Evolutionary conservation across 2,329 filamentous ascomycete genomes (phyloP).

Genomic region (Sphaerulina musiva): DNA sequence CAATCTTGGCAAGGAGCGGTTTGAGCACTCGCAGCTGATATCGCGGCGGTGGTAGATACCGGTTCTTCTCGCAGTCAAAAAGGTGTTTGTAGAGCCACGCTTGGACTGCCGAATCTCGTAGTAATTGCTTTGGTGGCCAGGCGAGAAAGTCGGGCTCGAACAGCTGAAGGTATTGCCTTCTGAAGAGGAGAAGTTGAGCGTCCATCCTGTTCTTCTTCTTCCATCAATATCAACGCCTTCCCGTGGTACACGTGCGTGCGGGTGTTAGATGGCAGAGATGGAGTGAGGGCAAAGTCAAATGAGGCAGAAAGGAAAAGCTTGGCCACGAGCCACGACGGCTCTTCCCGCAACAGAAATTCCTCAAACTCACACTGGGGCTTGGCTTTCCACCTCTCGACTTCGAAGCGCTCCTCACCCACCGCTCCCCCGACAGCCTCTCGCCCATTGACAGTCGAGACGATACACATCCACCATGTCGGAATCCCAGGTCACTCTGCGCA

Average conservation of each 20-base stretch:
- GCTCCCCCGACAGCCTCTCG: slow-evolving; percentile 7
- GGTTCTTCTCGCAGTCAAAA: slow-evolving; percentile 54
- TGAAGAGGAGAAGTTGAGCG: slow-evolving; percentile 45
- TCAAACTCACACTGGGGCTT: background rate
- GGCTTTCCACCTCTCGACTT: background rate
- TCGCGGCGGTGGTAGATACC: slow-evolving; percentile 56
- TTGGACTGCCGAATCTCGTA: slow-evolving; percentile 60
- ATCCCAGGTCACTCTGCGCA: slow-evolving; percentile 59
- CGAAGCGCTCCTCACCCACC: slow-evolving; percentile 4
- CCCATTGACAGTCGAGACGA: slow-evolving; percentile 3
- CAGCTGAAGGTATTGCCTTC: slow-evolving; percentile 73
- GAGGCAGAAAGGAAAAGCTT: background rate
- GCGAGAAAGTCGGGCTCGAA: slow-evolving; percentile 55
- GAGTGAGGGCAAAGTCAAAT: background rate
- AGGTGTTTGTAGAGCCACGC: slow-evolving; percentile 58
- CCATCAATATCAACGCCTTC: too few relatives aligned
- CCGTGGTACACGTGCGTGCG: too few relatives aligned
- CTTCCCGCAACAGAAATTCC: background rate
- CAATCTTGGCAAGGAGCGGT: slow-evolving; percentile 61
- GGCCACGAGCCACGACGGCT: background rate
- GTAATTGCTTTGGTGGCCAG: slow-evolving; percentile 54
- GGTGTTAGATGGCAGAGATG: background rate
- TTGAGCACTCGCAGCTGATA: slow-evolving; percentile 72
- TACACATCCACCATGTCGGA: slow-evolving; percentile 69
- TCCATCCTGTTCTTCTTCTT: slow-evolving; percentile 22